Base-by-base conservation (phyloP, 257 asterid genomes). In the Leptodermis oblonga region DNA sequence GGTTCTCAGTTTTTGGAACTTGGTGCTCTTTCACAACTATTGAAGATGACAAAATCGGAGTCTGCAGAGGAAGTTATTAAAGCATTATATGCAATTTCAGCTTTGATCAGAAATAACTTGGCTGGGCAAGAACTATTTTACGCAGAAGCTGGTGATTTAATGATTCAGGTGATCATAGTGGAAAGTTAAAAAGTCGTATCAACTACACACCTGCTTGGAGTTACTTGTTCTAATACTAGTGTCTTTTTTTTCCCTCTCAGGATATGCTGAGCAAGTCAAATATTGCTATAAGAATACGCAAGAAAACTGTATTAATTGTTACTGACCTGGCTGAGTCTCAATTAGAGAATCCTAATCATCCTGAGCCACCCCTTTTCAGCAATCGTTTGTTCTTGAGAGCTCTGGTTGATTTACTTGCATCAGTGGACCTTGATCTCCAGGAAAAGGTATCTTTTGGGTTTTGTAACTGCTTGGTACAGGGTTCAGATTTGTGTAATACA, bases 81-180 rank as follows among this genome's bases (percentile, higher is more conserved):
- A 83, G 93, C 96, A 31, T 76, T 92, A 43, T 86, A 80, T 78
- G 92, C 96, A 66, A 73, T 92, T 82, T 92, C 97, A 34, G 92
- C 97, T 56, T 81, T 92, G 86, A 82, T 85, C 65, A 83, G 95
- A 79, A 87, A 77, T 78, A 87, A 87, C 67, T 62, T 53, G 22
- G 79, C 72, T 53, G 97, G 90, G 48, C 97, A 82, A 77, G 82
- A 77, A 68, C 61, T 78, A 74, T 92, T 92, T 71, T 89, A 86
- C 77, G 68, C 53, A 70, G 88, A 81, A 74, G 85, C 87, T 75
- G 98, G 98, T 68, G 85, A 77, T 31, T 60, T 70, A 73, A 81
- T 92, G 89, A 95, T 92, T 84, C 89, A 89, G 98, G 98, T 89
- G 77, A 81, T 72, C 39, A 53, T 58, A 26, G 30, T 76, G 67